Conservation (phyloP, 78 protist genomes). For the Dictyostelium brefeldianum region DNA sequence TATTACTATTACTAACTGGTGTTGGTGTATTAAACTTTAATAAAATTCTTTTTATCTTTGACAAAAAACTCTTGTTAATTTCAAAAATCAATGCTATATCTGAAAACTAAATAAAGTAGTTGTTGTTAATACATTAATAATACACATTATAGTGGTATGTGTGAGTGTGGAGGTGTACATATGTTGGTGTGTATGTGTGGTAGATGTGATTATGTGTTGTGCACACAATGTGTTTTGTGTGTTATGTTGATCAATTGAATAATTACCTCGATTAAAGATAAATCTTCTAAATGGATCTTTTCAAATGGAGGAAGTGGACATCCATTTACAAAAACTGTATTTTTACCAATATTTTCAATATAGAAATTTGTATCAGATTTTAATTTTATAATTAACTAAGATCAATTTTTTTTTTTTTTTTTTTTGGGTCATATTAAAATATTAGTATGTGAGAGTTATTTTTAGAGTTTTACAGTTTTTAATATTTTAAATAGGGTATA, state of each 20-base stretch:
- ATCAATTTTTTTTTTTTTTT: background rate
- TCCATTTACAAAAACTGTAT: conserved; percentile 51
- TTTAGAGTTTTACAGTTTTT: background rate
- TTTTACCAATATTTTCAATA: conserved; percentile 62
- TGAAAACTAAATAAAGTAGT: conserved; percentile 14
- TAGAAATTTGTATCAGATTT: conserved; percentile 56
- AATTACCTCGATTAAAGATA: conserved; percentile 63
- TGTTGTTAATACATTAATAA: background rate
- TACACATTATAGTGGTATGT: background rate
- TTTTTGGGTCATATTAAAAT: background rate
- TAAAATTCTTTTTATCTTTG: conserved; percentile 27
- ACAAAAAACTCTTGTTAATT: conserved; percentile 41
- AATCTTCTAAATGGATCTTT: conserved; percentile 32
- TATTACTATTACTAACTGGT: too few species aligned
- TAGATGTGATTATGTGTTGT: too few species aligned
- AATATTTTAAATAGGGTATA: background rate
- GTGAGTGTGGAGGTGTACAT: too few species aligned
- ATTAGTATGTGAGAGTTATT: background rate
- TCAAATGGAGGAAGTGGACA: conserved; percentile 22
- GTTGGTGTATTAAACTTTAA: conserved; percentile 13
- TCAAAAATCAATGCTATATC: conserved; percentile 42
- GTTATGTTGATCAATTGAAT: background rate
- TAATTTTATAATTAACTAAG: conserved; percentile 39
- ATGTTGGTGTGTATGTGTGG: too few species aligned
- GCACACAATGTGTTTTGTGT: background rate